Conservation (phyloP, 768 basidiomycete species). For the Rhizopogon salebrosus region DNA sequence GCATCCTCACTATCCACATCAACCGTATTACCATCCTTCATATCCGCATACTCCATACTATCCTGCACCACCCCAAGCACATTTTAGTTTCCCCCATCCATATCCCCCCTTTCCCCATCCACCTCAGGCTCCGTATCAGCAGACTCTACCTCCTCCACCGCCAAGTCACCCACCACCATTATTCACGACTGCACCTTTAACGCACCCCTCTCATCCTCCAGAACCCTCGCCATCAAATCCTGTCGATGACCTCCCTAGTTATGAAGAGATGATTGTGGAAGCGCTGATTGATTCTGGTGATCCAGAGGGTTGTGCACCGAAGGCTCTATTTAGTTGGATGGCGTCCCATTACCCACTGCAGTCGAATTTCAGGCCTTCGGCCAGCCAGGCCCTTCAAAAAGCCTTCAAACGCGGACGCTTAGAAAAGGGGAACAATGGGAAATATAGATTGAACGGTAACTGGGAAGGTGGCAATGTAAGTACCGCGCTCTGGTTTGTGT, state of each 20-base stretch:
- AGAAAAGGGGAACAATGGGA: slow-evolving; percentile 67
- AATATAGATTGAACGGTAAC: slow-evolving; percentile 66
- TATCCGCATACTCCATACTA: slow-evolving; percentile 72
- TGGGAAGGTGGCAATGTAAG: slow-evolving; percentile 84
- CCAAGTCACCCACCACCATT: slow-evolving; percentile 22
- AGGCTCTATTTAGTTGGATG: slow-evolving; percentile 82
- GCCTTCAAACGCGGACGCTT: slow-evolving; percentile 79
- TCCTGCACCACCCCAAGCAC: slow-evolving; percentile 35
- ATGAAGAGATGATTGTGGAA: slow-evolving; percentile 90
- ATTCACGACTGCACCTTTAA: slow-evolving; percentile 18
- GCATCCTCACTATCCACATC: slow-evolving; percentile 42
- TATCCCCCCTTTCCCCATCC: slow-evolving; percentile 27
- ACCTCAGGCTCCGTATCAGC: slow-evolving; percentile 24
- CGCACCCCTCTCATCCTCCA: slow-evolving; percentile 15
- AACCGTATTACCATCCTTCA: slow-evolving; percentile 51
- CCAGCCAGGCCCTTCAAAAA: slow-evolving; percentile 85
- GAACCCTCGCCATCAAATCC: slow-evolving; percentile 15
- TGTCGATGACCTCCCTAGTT: slow-evolving; percentile 68
- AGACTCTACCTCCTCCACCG: slow-evolving; percentile 26
- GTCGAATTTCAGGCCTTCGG: slow-evolving; percentile 85
- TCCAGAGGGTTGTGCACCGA: slow-evolving; percentile 77
- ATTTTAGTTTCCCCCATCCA: slow-evolving; percentile 35
- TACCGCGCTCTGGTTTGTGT: slow-evolving; percentile 7
- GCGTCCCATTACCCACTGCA: slow-evolving; percentile 75
- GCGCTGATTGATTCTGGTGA: slow-evolving; percentile 64